phyloP scores from a whole-genome alignment of 1,284 basidiomycete genomes.

The Ustilago bromivora region DNA sequence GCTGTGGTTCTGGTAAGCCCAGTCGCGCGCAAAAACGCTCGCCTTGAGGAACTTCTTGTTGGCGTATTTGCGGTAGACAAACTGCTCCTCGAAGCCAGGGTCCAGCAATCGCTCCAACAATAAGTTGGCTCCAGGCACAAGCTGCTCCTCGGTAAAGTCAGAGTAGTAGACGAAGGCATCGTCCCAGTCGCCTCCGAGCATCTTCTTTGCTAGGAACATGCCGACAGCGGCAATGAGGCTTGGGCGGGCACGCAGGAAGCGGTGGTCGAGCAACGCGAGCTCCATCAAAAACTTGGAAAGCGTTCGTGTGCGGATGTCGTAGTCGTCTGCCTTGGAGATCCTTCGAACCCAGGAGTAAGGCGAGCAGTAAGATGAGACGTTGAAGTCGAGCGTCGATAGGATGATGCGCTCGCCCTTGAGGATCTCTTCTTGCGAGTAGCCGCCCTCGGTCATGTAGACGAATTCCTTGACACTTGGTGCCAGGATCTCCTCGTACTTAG shows the following conservation, averaged over 20 bases:
- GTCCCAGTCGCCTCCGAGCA: constrained; percentile 72
- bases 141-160: constrained; percentile 88
- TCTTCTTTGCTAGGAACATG: constrained; percentile 77
- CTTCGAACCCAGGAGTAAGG: constrained; percentile 99
- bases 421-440: constrained; percentile 88
- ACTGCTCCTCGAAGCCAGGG: constrained; percentile 82
- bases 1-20: constrained; percentile 70
- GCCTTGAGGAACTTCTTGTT: constrained; percentile 93
- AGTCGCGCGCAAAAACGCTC: constrained; percentile 72
- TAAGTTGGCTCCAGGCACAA: constrained; percentile 83
- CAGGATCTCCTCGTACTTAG: constrained; percentile 73
- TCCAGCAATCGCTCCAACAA: constrained; percentile 87
- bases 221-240: constrained; percentile 95
- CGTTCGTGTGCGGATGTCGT: constrained; percentile 96
- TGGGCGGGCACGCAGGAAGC: constrained; percentile 93
- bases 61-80: constrained; percentile 96
- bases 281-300: constrained; percentile 95
- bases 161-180: constrained; percentile 94
- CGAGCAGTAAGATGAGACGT: constrained; percentile 95
- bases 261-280: constrained; percentile 90
- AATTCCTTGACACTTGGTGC: constrained; percentile 69
- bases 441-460: constrained; percentile 83
- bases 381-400: constrained; percentile 84
- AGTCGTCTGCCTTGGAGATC: constrained; percentile 95
- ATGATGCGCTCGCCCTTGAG: constrained; percentile 97